Evolutionary conservation across 352 stramenopile species (phyloP).

Genomic region (Hyaloperonospora arabidopsidis): DNA sequence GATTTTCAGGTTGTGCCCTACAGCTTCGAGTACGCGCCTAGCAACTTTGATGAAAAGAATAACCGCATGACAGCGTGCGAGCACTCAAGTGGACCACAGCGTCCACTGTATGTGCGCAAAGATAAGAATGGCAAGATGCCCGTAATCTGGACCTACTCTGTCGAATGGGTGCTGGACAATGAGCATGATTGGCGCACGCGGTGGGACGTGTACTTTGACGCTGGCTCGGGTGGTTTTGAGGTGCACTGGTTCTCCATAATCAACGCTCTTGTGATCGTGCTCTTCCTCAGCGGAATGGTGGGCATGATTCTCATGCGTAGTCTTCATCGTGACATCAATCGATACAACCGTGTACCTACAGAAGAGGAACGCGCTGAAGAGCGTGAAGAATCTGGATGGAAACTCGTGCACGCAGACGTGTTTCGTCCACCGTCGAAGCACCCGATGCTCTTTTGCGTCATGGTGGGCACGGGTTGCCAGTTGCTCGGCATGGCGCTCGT

Average conservation of each 20-base stretch:
- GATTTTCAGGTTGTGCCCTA: conserved; percentile 97
- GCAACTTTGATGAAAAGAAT: conserved; percentile 46
- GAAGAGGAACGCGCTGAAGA: conserved; percentile 97
- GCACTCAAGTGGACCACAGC: conserved; percentile 52
- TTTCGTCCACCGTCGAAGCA: conserved; percentile 94
- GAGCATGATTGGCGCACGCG: conserved; percentile 95
- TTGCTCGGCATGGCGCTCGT: conserved; percentile 93
- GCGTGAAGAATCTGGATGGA: conserved; percentile 97
- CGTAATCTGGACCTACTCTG: conserved; percentile 96
- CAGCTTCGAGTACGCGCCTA: conserved; percentile 91
- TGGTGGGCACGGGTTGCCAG: conserved; percentile 96
- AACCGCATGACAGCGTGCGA: conserved; percentile 77
- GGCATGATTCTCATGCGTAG: conserved; percentile 98
- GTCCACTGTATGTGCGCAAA: conserved; percentile 73
- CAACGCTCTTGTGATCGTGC: conserved; percentile 98
- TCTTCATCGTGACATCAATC: conserved; percentile 95
- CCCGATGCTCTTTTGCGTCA: conserved; percentile 95
- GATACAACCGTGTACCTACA: conserved; percentile 95
- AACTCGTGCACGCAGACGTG: conserved; percentile 98
- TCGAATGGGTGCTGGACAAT: conserved; percentile 93
- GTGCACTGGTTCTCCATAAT: conserved; percentile 99
- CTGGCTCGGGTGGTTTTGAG: conserved; percentile 84
- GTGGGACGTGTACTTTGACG: conserved; percentile 98
- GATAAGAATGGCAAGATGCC: conserved; percentile 76
- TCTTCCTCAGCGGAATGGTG: conserved; percentile 98